Evolutionary conservation across 1,139 yeast genomes (phyloP), one percentile per base, ranked within the genome.

Genomic region (Yamadazyma diddensiae): DNA sequence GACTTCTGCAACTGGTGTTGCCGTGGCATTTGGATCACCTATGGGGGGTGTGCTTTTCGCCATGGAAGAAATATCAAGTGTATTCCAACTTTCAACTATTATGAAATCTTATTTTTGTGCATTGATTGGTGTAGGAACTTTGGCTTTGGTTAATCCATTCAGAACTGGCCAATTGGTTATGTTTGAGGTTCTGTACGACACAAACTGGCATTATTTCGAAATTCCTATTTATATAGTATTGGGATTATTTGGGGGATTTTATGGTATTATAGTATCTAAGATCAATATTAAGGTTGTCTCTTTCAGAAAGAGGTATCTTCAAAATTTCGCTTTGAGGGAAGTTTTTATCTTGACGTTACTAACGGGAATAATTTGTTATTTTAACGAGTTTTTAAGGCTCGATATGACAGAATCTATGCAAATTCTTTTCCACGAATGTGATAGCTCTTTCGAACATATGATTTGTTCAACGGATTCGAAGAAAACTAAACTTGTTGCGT

Each of bases 331-430:
- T 0, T 56, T 86, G 1, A 70, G 76, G 33, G 99, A 94, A 55
- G 94, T 87, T 2, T 57, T 80, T 1, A 38, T 75, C 1, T 58
- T 94, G 30, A 77, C 95, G 0, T 46, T 77, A 0, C 54, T 87
- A 10, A 86, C 97, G 0, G 83, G 95, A 0, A 53, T 78, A 11
- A 62, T 92, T 26, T 82, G 95, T 29, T 94, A 87, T 54, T 86
- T 84, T 55, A 92, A 87, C 55, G 82, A 79, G 44, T 92, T 82
- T 51, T 66, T 92, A 38, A 70, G 79, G 35, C 61, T 84, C 15
- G 98, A 94, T 53, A 92, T 94, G 98, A 88, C 98, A 0, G 95
- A 90, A 52, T 74, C 88, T 12, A 92, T 94, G 97, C 92, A 87
- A 49, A 63, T 82, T 7, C 61, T 94, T 24, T 94, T 94, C 57